These are phyloP conservation scores for Linaria vulgaris DNA, from an alignment of 257 asterid genomes.

Conservation along the genomic window DNA sequence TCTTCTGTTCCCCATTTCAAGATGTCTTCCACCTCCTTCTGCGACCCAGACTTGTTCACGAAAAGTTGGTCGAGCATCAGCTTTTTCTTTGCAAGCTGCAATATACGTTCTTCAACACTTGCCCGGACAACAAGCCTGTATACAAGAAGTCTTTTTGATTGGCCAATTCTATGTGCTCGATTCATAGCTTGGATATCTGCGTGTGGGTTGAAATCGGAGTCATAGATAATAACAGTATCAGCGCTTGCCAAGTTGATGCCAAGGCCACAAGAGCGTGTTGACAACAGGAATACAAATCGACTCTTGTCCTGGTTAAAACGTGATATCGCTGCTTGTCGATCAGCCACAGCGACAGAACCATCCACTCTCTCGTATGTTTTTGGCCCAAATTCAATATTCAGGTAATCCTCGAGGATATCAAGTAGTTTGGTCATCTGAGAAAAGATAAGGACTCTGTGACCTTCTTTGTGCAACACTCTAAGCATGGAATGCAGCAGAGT, in stretches of 20 bases:
- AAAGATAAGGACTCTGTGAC: constrained; percentile 91
- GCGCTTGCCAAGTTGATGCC: constrained; percentile 99
- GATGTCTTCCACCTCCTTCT: constrained; percentile 93
- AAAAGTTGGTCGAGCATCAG: constrained; percentile 96
- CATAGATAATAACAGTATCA: constrained; percentile 93
- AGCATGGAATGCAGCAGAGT: constrained; percentile 94
- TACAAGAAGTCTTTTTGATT: constrained; percentile 85
- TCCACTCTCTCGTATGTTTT: constrained; percentile 91
- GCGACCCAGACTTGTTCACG: constrained; percentile 92
- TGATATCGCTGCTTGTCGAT: constrained; percentile 85
- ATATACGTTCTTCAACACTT: constrained; percentile 95
- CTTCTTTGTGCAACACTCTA: constrained; percentile 64
- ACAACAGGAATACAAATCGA: constrained; percentile 85
- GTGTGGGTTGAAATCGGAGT: constrained; percentile 97
- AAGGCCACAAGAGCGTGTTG: constrained; percentile 98
- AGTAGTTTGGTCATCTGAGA: constrained; percentile 96
- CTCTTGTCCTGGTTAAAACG: constrained; percentile 92
- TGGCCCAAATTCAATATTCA: constrained; percentile 80
- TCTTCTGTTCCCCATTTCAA: constrained; percentile 98
- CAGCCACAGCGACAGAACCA: constrained; percentile 88
- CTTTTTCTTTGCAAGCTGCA: constrained; percentile 96
- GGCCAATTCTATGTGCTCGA: constrained; percentile 97
- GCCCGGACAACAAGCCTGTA: constrained; percentile 98
- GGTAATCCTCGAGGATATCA: constrained; percentile 92
- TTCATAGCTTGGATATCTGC: constrained; percentile 99